These are phyloP conservation scores for Colletotrichum godetiae DNA, from an alignment of 2,329 filamentous ascomycete species.

Conservation along the genomic window DNA sequence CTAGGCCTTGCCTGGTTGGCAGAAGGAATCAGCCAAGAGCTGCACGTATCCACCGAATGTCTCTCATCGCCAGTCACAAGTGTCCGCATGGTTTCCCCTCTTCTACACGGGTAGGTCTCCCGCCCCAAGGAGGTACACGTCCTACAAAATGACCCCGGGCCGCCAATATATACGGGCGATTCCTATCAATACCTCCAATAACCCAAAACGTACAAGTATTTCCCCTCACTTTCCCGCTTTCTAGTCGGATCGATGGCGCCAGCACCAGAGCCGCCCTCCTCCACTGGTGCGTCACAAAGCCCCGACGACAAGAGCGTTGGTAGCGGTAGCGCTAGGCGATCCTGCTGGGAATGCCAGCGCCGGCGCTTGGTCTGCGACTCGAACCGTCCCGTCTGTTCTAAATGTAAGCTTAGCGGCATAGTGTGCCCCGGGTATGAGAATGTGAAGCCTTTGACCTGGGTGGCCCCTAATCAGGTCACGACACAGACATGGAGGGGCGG, in stretches of 20 bases:
- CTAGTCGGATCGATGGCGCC: not conserved
- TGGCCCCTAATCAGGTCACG: constrained; percentile 39
- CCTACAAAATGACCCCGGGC: not conserved
- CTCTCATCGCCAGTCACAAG: not conserved
- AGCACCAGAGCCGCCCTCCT: not conserved
- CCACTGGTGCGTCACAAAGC: not conserved
- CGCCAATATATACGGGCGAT: not conserved
- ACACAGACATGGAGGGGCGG: constrained; percentile 38
- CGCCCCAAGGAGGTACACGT: not conserved
- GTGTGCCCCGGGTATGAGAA: constrained; percentile 54
- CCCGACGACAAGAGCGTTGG: not conserved
- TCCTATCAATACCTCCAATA: constrained; percentile 14
- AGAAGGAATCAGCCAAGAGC: not conserved
- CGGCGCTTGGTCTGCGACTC: constrained; percentile 53
- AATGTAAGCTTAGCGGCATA: constrained; percentile 46
- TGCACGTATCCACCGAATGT: not conserved
- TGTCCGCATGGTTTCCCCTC: not conserved
- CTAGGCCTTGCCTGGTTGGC: too few species aligned
- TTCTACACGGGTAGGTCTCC: not conserved
- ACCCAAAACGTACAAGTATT: constrained; percentile 9
- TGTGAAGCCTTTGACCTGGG: constrained; percentile 50
- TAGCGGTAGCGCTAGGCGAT: constrained; percentile 19
- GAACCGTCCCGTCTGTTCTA: constrained; percentile 47
- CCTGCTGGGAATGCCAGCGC: constrained; percentile 56
- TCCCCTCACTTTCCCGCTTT: not conserved